phyloP scores from a whole-genome alignment of 2,329 filamentous ascomycete genomes.

The Apiospora kogelbergensis region DNA sequence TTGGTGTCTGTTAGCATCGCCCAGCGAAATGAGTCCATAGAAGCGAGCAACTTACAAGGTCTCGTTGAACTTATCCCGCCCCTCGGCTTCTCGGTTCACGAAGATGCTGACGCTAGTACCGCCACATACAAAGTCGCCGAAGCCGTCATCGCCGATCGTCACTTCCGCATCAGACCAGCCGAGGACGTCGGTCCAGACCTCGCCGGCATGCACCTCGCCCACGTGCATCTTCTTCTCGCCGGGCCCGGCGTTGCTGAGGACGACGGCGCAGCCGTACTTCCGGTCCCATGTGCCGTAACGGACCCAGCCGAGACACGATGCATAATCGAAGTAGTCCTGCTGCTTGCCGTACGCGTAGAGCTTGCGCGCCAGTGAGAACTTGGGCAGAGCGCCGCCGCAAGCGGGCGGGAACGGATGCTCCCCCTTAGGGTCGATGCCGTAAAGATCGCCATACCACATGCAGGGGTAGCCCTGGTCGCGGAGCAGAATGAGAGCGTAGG shows the following conservation, averaged over 20 bases:
- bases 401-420: slow-evolving; percentile 49
- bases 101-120: slow-evolving; percentile 21
- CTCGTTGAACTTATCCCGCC: slow-evolving; percentile 19
- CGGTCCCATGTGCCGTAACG: slow-evolving; percentile 46
- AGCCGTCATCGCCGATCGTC: slow-evolving; percentile 60
- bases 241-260: slow-evolving; percentile 54
- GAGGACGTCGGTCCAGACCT: slow-evolving; percentile 65
- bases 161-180: slow-evolving; percentile 56
- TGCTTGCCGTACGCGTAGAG: slow-evolving; percentile 68
- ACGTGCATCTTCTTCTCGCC: slow-evolving; percentile 62
- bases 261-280: slow-evolving; percentile 52
- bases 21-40: neutral
- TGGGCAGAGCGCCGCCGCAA: slow-evolving; percentile 54
- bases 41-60: slow-evolving; percentile 19
- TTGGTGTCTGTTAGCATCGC: neutral
- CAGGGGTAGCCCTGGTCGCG: slow-evolving; percentile 61
- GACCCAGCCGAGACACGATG: slow-evolving; percentile 64
- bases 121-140: slow-evolving; percentile 55
- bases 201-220: slow-evolving; percentile 56
- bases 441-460: slow-evolving; percentile 71
- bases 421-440: slow-evolving; percentile 50
- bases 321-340: slow-evolving; percentile 60
- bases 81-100: slow-evolving; percentile 20
- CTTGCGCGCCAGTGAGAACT: slow-evolving; percentile 61
- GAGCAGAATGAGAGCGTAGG: slow-evolving; percentile 70